Evolutionary conservation across 2,329 filamentous ascomycete species (phyloP).

Genomic region (Sphaerulina populicola): DNA sequence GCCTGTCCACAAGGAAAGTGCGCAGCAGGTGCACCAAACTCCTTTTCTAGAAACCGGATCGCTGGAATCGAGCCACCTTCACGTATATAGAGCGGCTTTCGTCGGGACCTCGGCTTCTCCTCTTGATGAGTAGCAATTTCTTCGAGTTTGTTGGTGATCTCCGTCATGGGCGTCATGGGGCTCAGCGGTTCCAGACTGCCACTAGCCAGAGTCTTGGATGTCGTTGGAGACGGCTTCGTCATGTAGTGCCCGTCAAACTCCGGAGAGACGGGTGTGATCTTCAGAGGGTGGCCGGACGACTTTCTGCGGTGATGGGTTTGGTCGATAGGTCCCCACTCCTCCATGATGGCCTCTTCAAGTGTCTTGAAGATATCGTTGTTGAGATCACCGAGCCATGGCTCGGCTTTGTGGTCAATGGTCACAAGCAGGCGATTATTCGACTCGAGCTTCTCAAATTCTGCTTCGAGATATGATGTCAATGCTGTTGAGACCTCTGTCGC

Average conservation of each 20-base stretch:
- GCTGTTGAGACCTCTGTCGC: slow-evolving; percentile 64
- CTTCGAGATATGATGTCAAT: slow-evolving; percentile 58
- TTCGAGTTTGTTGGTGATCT: slow-evolving; percentile 21
- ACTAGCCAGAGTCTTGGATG: slow-evolving; percentile 30
- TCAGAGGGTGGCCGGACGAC: slow-evolving; percentile 15
- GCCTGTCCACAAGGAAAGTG: slow-evolving; percentile 92
- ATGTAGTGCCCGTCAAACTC: slow-evolving; percentile 17
- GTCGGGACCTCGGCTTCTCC: slow-evolving; percentile 17
- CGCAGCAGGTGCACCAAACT: slow-evolving; percentile 81
- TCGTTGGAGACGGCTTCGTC: slow-evolving; percentile 41
- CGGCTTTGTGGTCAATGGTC: slow-evolving; percentile 83
- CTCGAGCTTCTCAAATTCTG: slow-evolving; percentile 64
- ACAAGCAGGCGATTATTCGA: slow-evolving; percentile 75
- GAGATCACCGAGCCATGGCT: slow-evolving; percentile 58
- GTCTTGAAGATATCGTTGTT: slow-evolving; percentile 85
- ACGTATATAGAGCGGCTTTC: slow-evolving; percentile 78
- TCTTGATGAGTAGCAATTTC: slow-evolving; percentile 33
- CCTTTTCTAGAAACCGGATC: slow-evolving; percentile 89
- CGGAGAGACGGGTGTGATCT: slow-evolving; percentile 7
- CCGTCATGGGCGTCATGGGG: slow-evolving; percentile 21
- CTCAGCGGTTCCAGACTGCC: slow-evolving; percentile 23
- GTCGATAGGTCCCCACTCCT: slow-evolving; percentile 63
- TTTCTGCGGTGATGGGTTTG: slow-evolving; percentile 22
- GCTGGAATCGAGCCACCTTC: slow-evolving; percentile 93
- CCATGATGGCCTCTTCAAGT: slow-evolving; percentile 73